Evolutionary conservation across 768 basidiomycete genomes (phyloP).

Genomic region (Trametes cinnabarina): DNA sequence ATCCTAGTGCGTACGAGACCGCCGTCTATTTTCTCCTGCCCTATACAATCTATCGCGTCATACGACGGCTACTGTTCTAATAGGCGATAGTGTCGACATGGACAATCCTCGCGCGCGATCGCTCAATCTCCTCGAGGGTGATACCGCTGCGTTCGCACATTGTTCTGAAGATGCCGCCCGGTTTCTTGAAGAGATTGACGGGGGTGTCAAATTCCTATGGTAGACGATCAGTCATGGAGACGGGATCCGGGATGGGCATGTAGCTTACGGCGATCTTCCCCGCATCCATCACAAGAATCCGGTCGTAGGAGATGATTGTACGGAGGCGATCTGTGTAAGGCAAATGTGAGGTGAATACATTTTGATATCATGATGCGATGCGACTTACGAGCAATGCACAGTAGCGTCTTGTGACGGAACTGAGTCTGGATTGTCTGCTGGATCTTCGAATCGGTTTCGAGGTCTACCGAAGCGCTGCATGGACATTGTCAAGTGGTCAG

Average conservation of each 20-base stretch:
- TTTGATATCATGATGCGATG: neutral
- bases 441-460: slow-evolving; percentile 54
- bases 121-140: slow-evolving; percentile 44
- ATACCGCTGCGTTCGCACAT: slow-evolving; percentile 60
- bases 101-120: slow-evolving; percentile 19
- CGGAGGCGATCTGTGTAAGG: slow-evolving; percentile 42
- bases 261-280: slow-evolving; percentile 53
- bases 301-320: slow-evolving; percentile 60
- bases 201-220: slow-evolving; percentile 51
- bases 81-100: neutral
- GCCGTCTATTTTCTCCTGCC: neutral
- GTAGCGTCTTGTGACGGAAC: slow-evolving; percentile 49
- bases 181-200: slow-evolving; percentile 40
- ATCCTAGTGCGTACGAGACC: neutral
- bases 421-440: slow-evolving; percentile 43
- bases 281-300: slow-evolving; percentile 65
- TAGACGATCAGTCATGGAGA: neutral
- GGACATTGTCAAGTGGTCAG: neutral
- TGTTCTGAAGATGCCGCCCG: slow-evolving; percentile 54
- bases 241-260: neutral
- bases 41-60: neutral
- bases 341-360: neutral
- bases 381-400: slow-evolving; percentile 45
- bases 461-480: slow-evolving; percentile 39
- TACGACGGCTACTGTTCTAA: neutral